phyloP scores from a whole-genome alignment of 306 rosid species.

The Abrus precatorius region DNA sequence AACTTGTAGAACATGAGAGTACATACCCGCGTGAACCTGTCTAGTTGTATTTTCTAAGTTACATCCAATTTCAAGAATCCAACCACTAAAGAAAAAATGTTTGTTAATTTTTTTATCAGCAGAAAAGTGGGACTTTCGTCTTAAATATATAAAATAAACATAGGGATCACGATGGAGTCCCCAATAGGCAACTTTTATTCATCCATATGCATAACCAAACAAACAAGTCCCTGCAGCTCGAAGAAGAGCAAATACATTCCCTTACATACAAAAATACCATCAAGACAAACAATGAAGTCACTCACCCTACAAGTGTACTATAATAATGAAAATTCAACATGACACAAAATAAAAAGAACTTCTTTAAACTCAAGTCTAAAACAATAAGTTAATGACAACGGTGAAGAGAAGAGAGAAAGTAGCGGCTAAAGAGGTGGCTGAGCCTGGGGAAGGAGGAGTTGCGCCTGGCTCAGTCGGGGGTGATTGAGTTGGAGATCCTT shows the following conservation, averaged over 20 bases:
- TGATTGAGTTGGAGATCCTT: constrained; percentile 30
- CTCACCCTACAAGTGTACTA: no score
- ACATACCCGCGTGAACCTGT: background rate
- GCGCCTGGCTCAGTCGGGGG: constrained; percentile 19
- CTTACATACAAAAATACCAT: background rate
- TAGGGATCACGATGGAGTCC: background rate
- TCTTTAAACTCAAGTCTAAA: background rate
- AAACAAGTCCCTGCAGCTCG: background rate
- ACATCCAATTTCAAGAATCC: background rate
- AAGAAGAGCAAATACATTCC: constrained; percentile 4
- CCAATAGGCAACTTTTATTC: background rate
- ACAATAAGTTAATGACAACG: background rate
- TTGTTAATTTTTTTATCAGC: background rate
- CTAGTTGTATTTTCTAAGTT: background rate
- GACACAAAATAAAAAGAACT: background rate
- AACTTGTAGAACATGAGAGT: background rate
- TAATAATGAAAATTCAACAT: background rate
- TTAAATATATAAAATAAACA: background rate
- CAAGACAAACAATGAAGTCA: constrained; percentile 6
- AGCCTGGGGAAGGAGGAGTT: constrained; percentile 37
- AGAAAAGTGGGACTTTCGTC: background rate
- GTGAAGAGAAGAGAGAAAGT: constrained; percentile 30
- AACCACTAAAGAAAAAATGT: background rate
- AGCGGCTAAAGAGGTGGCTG: constrained; percentile 42
- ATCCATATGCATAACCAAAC: background rate